phyloP scores from a whole-genome alignment of 768 basidiomycete genomes.

The Candolleomyces efflorescens region DNA sequence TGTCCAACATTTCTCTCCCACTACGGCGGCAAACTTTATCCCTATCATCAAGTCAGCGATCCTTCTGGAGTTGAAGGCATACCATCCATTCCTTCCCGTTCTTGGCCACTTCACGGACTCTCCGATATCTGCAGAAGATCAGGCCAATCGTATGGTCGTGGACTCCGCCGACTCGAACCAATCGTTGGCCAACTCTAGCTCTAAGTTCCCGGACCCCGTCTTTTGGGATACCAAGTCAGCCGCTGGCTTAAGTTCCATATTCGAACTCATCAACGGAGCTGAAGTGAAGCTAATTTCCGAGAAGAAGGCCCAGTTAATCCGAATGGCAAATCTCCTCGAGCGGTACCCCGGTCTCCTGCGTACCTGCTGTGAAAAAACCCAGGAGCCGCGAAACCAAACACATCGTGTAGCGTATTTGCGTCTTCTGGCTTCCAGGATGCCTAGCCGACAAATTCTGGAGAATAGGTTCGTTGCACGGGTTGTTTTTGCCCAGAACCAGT shows the following conservation, averaged over 20 bases:
- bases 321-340: conserved; percentile 16
- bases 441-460: conserved; percentile 14
- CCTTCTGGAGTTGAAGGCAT: conserved; percentile 10
- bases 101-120: conserved; percentile 6
- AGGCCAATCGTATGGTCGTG: neutral
- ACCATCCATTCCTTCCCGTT: conserved; percentile 9
- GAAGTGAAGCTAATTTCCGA: conserved; percentile 15
- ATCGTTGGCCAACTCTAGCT: neutral
- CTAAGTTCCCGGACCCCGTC: conserved; percentile 2
- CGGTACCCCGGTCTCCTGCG: conserved; percentile 16
- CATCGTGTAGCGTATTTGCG: conserved; percentile 13
- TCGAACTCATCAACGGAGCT: conserved; percentile 14
- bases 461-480: conserved; percentile 9
- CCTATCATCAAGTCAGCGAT: conserved; percentile 10
- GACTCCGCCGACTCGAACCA: neutral
- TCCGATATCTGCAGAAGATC: neutral
- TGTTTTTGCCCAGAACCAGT: conserved; percentile 15
- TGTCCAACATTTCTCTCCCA: neutral
- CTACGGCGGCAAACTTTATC: neutral
- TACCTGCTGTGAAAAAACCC: conserved; percentile 11
- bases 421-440: conserved; percentile 11
- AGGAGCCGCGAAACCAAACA: conserved; percentile 16
- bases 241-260: conserved; percentile 10
- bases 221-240: conserved; percentile 11
- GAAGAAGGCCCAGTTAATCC: conserved; percentile 18